Percentiles rank a stretch among this genome's conserved stretches.
These are phyloP conservation scores for Phytophthora meadii DNA, from an alignment of 352 stramenopile species.

Conservation along the genomic window DNA sequence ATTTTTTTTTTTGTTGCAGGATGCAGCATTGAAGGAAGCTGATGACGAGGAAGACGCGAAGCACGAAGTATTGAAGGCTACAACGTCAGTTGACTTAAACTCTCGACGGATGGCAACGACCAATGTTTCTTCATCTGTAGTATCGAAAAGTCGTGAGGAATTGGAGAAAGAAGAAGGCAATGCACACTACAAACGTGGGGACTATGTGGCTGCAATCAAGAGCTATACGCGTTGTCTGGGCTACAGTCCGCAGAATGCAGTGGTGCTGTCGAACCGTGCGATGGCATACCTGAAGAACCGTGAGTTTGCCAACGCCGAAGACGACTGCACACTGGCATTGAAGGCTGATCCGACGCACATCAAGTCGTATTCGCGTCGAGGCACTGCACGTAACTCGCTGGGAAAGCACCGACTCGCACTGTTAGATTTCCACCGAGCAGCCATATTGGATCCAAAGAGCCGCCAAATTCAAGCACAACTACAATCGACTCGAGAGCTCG, in stretches of 20 bases:
- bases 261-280: constrained; percentile 91
- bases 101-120: constrained; percentile 11
- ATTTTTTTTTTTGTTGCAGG: constrained; percentile 29
- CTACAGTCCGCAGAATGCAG: constrained; percentile 67
- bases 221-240: constrained; percentile 91
- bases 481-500: constrained; percentile 66
- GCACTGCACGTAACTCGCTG: constrained; percentile 84
- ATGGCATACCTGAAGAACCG: constrained; percentile 91
- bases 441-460: constrained; percentile 72
- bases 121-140: not conserved
- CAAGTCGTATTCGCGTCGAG: constrained; percentile 88
- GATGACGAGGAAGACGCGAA: constrained; percentile 23
- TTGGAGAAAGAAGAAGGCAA: constrained; percentile 93
- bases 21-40: constrained; percentile 54
- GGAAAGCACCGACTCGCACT: constrained; percentile 88
- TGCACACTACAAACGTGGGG: constrained; percentile 85
- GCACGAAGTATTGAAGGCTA: not conserved
- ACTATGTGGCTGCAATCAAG: constrained; percentile 89
- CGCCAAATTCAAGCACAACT: constrained; percentile 72
- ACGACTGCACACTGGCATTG: constrained; percentile 90
- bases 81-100: not conserved
- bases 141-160: constrained; percentile 52
- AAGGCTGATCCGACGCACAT: constrained; percentile 78
- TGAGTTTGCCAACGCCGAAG: constrained; percentile 88
- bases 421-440: constrained; percentile 77